Evolutionary conservation across 2,329 filamentous ascomycete genomes (phyloP), one percentile per base, ranked within the genome.

Genomic region (Mycocentrospora acerina): DNA sequence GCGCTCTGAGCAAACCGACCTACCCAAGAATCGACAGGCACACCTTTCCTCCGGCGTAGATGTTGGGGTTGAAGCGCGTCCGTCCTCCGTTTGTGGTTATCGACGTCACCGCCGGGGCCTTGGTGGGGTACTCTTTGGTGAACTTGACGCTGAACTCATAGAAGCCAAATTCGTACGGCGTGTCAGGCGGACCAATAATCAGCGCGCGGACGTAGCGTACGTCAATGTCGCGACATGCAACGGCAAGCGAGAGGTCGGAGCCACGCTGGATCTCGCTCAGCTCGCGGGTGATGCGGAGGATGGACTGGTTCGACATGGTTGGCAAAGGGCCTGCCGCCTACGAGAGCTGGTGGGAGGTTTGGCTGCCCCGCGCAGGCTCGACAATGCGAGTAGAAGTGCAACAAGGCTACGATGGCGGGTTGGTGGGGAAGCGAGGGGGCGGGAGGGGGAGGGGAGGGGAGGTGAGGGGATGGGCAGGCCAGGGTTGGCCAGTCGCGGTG

Each of bases 151-250:
- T 66, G 62, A 95, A 94, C 86, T 97, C 90, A 62, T 95, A 97
- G 71, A 96, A 96, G 3, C 93, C 93, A 62, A 94, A 96, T 67
- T 96, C 90, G 67, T 98, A 98, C 0, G 91, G 90, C 1, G 90
- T 95, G 55, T 93, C 90, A 50, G 91, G 89, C 16, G 93, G 91
- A 0, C 93, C 93, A 52, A 97, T 82, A 57, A 97, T 91, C 48
- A 97, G 69, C 32, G 90, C 89, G 62, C 83, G 86, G 33, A 97
- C 85, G 63, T 88, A 86, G 38, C 90, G 86, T 44, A 97, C 88
- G 67, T 98, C 90, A 53, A 83, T 78, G 68, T 97, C 93, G 35
- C 86, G 79, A 63, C 87, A 95, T 40, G 88, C 86, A 32, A 96
- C 90, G 9, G 88, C 88, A 48, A 97, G 79, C 19, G 90, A 95